Evolutionary conservation across 148 eudicot genomes (phyloP).

Genomic region (Pharnaceum exiguum): DNA sequence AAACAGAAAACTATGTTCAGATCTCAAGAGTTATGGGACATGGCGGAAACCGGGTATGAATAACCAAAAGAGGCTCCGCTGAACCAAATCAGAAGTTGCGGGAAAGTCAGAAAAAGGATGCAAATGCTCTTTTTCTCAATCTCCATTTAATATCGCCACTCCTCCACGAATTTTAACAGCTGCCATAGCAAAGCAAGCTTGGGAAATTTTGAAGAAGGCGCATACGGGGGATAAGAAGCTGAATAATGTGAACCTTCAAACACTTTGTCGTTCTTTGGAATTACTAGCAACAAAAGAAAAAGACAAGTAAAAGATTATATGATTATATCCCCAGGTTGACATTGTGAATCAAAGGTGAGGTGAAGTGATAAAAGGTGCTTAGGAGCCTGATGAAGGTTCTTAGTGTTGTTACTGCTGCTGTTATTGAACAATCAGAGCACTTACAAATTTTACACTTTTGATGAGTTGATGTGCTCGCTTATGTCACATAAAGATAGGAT

Average conservation of each 20-base stretch:
- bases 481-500: neutral
- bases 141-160: too few species aligned
- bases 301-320: neutral
- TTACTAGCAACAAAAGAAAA: neutral
- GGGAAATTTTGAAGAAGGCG: neutral
- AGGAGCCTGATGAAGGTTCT: neutral
- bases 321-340: neutral
- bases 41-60: neutral
- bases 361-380: neutral
- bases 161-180: neutral
- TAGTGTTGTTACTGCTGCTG: neutral
- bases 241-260: neutral
- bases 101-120: neutral
- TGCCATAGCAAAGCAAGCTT: neutral
- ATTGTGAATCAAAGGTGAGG: neutral
- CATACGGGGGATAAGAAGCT: neutral
- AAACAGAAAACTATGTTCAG: neutral
- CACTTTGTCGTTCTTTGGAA: too few species aligned
- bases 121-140: too few species aligned
- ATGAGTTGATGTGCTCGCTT: neutral
- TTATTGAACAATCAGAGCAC: neutral
- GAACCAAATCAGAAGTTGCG: neutral
- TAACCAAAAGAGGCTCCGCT: neutral
- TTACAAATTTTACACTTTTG: neutral
- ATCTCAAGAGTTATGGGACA: constrained; percentile 5